Base-by-base conservation (phyloP, 2,329 filamentous ascomycete species). In the Ilyonectria robusta region DNA sequence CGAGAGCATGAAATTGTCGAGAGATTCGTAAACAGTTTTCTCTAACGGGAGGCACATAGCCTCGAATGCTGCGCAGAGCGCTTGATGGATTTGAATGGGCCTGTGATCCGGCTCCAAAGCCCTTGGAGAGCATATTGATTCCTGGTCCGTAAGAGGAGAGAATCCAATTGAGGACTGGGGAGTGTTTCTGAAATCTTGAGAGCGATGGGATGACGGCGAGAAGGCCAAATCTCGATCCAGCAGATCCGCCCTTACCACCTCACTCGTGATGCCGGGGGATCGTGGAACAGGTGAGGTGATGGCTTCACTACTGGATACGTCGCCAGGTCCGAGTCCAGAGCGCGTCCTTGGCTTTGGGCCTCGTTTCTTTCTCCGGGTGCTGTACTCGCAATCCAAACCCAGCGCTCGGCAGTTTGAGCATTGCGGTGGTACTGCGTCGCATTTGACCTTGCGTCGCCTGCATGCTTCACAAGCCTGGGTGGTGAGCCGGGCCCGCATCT, bases 391-490 rank as follows among this genome's bases (percentile, higher is more conserved):
- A 1, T 47, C 11, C 23, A 62, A 26, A 6, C 53, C 15, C 29
- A 57, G 54, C 7, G n/a, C 33, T 17, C 46, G 42, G 35, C 65
- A 67, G 23, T 62, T 67, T 6, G 57, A 56, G 51, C 67, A 67
- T 21, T 47, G 44, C 15, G 51, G 21, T 15, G 33, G 58, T 7
- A 53, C 42, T 2, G 53, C 51, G 29, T 69, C 58, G 21, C 65
- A 69, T 65, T 47, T 55, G 33, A 69, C 48, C 59, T 69, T 69
- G 51, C 67, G 64, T 3, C 46, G 33, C 33, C 60, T 47, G 53
- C 67, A 69, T 19, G 47, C n/a, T 8, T 67, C 67, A 26, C 67
- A 67, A 4, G 65, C 65, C 19, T 66, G 63, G 5, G 50, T 59
- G 9, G 48, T 62, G 11, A 62, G 62, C 53, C 62, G 53, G 46